phyloP scores from a whole-genome alignment of 805 yeast species.

The Scheffersomyces ergatensis region DNA sequence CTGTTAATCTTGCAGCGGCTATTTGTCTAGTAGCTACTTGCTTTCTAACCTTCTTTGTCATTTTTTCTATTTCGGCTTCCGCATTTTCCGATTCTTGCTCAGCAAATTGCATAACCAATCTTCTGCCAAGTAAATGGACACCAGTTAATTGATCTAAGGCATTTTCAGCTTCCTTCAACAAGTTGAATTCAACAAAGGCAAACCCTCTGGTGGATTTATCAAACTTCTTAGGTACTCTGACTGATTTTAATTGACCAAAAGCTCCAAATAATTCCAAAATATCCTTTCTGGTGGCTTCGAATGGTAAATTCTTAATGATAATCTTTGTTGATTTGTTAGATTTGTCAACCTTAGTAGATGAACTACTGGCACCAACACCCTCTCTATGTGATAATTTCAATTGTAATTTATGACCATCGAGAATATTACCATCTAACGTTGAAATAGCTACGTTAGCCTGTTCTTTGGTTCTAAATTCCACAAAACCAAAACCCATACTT shows the following conservation, averaged over 20 bases:
- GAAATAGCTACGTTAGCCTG: slow-evolving; percentile 76
- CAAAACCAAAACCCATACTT: slow-evolving; percentile 98
- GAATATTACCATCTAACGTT: slow-evolving; percentile 68
- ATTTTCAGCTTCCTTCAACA: slow-evolving; percentile 84
- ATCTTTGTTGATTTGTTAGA: slow-evolving; percentile 59
- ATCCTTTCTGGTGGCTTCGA: slow-evolving; percentile 91
- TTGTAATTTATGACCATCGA: slow-evolving; percentile 89
- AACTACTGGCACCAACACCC: slow-evolving; percentile 19
- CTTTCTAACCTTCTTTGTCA: slow-evolving; percentile 80
- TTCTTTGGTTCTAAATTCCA: slow-evolving; percentile 75
- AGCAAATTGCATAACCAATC: slow-evolving; percentile 91
- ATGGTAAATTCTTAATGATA: slow-evolving; percentile 94
- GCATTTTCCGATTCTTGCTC: slow-evolving; percentile 77
- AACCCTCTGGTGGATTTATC: slow-evolving; percentile 95
- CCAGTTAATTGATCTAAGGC: slow-evolving; percentile 95
- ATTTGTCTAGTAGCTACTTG: slow-evolving; percentile 78
- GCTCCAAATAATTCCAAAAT: slow-evolving; percentile 90
- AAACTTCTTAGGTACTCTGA: slow-evolving; percentile 93
- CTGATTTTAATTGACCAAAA: slow-evolving; percentile 91
- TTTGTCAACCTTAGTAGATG: slow-evolving; percentile 18
- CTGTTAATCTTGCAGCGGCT: slow-evolving; percentile 65
- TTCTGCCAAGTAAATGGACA: slow-evolving; percentile 93
- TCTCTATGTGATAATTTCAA: slow-evolving; percentile 84
- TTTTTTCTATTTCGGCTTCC: slow-evolving; percentile 84
- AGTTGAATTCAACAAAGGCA: slow-evolving; percentile 90